phyloP scores from a whole-genome alignment of 805 yeast genomes.

The Lipomyces chichibuensis region DNA sequence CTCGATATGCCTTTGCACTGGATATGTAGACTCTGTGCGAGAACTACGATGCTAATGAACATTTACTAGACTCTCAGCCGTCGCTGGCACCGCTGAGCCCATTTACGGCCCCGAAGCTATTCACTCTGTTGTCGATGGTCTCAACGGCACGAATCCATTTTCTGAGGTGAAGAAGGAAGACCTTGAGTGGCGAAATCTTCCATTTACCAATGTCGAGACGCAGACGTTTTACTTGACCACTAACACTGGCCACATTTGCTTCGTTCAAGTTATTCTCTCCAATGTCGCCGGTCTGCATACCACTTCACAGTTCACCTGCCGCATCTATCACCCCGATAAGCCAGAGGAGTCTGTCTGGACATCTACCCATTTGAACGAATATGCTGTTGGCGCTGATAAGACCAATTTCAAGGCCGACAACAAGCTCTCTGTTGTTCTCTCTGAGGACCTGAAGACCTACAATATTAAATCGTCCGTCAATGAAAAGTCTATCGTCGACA shows the following conservation, averaged over 20 bases:
- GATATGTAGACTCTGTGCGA: neutral
- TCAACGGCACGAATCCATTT: conserved; percentile 60
- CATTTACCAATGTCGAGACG: conserved; percentile 90
- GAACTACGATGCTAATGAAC: neutral
- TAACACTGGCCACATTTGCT: conserved; percentile 59
- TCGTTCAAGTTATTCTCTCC: conserved; percentile 94
- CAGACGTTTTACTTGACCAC: conserved; percentile 84
- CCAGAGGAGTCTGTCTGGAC: conserved; percentile 74
- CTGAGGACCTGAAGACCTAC: conserved; percentile 56
- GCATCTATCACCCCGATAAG: conserved; percentile 63
- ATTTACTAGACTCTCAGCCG: conserved; percentile 63
- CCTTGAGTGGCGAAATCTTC: conserved; percentile 73
- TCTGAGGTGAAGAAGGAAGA: conserved; percentile 66
- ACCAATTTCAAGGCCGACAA: conserved; percentile 78
- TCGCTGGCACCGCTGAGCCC: conserved; percentile 97
- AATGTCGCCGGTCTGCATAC: conserved; percentile 80
- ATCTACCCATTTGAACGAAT: conserved; percentile 83
- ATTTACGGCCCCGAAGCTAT: conserved; percentile 93
- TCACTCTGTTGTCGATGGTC: conserved; percentile 72
- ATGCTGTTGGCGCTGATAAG: conserved; percentile 56
- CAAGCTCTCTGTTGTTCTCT: conserved; percentile 63
- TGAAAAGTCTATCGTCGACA: conserved; percentile 69
- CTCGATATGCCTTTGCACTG: neutral
- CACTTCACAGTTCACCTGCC: conserved; percentile 87
- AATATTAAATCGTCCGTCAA: conserved; percentile 64